Conservation (phyloP, 768 basidiomycete species). For the Calocybe indica region DNA sequence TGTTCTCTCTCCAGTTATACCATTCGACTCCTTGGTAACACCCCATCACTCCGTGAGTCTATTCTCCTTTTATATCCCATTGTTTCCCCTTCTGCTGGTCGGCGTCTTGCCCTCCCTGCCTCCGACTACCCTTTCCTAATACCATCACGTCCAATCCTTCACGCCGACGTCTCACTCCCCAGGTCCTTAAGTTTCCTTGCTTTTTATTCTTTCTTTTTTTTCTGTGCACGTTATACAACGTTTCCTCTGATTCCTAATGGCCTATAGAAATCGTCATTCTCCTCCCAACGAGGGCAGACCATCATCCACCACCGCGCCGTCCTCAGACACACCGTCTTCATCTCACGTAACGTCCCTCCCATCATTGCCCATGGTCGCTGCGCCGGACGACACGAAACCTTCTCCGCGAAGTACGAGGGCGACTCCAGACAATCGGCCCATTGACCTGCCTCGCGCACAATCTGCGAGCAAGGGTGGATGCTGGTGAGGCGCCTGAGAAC, state of each 20-base stretch:
- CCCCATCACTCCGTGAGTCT: conserved; percentile 29
- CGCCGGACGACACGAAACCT: conserved; percentile 17
- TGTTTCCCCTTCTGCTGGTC: conserved; percentile 22
- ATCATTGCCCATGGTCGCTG: conserved; percentile 31
- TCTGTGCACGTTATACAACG: conserved; percentile 11
- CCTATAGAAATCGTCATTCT: conserved; percentile 40
- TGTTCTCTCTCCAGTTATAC: conserved; percentile 22
- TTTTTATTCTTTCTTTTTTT: conserved; percentile 14
- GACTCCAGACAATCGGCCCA: conserved; percentile 42
- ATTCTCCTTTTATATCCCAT: conserved; percentile 28
- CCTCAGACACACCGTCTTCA: conserved; percentile 41
- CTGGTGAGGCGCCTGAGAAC: conserved; percentile 47
- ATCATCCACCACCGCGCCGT: conserved; percentile 32
- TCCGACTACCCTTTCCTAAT: conserved; percentile 17
- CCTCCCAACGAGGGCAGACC: conserved; percentile 46
- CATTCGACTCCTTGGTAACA: conserved; percentile 40
- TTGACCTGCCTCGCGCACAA: conserved; percentile 46
- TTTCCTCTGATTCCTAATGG: conserved; percentile 32
- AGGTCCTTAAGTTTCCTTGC: background rate
- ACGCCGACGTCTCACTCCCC: conserved; percentile 20
- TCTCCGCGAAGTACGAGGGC: conserved; percentile 26
- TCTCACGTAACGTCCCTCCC: conserved; percentile 27
- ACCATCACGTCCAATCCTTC: conserved; percentile 30
- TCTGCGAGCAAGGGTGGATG: conserved; percentile 70
- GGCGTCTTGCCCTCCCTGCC: conserved; percentile 22